Evolutionary conservation across 495 filamentous ascomycete genomes (phyloP).

Genomic region (Lichenothelia convexa): DNA sequence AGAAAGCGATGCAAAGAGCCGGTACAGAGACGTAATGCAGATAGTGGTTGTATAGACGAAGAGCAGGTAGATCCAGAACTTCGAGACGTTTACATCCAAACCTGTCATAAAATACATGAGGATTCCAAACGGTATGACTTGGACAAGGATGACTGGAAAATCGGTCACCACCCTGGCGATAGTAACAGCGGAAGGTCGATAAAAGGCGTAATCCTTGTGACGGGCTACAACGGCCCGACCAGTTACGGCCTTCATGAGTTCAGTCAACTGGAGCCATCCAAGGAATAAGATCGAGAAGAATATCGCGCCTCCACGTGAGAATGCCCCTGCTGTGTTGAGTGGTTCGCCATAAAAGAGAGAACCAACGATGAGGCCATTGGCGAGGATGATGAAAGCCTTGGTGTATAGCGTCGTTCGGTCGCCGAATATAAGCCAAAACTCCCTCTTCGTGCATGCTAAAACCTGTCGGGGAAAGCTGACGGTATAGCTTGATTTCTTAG

Average conservation of each 20-base stretch:
- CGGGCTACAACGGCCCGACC: slow-evolving; percentile 44
- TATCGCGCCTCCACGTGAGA: slow-evolving; percentile 45
- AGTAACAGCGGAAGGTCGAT: slow-evolving; percentile 52
- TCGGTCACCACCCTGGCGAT: slow-evolving; percentile 52
- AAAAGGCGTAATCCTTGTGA: slow-evolving; percentile 61
- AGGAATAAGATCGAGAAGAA: slow-evolving; percentile 63
- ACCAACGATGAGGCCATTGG: slow-evolving; percentile 56
- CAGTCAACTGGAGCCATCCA: slow-evolving; percentile 57
- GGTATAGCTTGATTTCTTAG: slow-evolving; percentile 51
- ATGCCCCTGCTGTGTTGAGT: slow-evolving; percentile 45
- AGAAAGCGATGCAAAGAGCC: slow-evolving; percentile 59
- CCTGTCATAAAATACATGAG: slow-evolving; percentile 53
- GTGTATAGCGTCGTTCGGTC: slow-evolving; percentile 57
- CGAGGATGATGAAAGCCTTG: slow-evolving; percentile 59
- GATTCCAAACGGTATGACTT: slow-evolving; percentile 44
- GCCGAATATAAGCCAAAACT: slow-evolving; percentile 59
- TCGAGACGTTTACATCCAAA: slow-evolving; percentile 43
- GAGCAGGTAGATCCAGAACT: slow-evolving; percentile 57
- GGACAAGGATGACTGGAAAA: slow-evolving; percentile 44
- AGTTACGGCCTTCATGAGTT: slow-evolving; percentile 49
- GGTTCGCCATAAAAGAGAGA: slow-evolving; percentile 54
- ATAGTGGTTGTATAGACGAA: slow-evolving; percentile 54
- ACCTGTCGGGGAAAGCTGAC: slow-evolving; percentile 53
- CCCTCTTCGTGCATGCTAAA: slow-evolving; percentile 47
- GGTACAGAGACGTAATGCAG: slow-evolving; percentile 48